These are phyloP conservation scores for Colletotrichum sp. DNA, from an alignment of 2,329 filamentous ascomycete genomes.

Conservation along the genomic window DNA sequence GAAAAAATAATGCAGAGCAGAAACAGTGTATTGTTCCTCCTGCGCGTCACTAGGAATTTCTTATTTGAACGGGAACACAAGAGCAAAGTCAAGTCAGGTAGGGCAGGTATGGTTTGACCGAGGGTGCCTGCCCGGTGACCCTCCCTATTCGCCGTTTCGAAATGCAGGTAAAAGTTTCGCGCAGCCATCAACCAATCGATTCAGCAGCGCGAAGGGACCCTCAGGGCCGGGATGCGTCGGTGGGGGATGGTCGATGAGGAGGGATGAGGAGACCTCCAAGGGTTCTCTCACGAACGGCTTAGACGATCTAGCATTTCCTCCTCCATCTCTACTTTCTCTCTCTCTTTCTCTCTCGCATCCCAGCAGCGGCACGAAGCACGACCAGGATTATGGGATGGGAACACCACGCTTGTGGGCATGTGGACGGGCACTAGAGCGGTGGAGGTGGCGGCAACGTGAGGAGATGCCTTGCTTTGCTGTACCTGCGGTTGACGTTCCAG, in stretches of 20 bases:
- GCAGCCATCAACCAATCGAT: conserved; percentile 11
- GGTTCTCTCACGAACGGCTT: conserved; percentile 9
- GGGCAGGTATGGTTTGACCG: not conserved
- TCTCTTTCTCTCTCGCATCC: not conserved
- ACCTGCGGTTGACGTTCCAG: not conserved
- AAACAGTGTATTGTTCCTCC: not conserved
- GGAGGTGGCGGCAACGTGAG: not conserved
- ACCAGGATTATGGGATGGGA: not conserved
- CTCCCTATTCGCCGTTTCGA: conserved; percentile 15
- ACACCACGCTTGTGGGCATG: not conserved
- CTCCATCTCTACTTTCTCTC: not conserved
- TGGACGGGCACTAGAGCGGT: not conserved
- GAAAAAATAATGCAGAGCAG: not conserved
- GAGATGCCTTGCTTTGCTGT: not conserved
- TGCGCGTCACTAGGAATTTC: not conserved
- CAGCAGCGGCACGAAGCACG: not conserved
- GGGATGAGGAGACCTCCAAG: conserved; percentile 1
- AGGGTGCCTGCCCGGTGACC: not conserved
- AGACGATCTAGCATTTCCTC: not conserved
- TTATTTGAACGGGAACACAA: not conserved
- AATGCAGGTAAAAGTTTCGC: conserved; percentile 9
- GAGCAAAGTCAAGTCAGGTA: not conserved
- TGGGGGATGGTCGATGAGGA: not conserved
- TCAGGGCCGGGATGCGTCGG: conserved; percentile 6
- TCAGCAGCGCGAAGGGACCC: conserved; percentile 1